A percentile compares a stretch with the other conserved stretches of the same genome.
phyloP scores from a whole-genome alignment of 1,284 basidiomycete species.

The Heterobasidion annosum region DNA sequence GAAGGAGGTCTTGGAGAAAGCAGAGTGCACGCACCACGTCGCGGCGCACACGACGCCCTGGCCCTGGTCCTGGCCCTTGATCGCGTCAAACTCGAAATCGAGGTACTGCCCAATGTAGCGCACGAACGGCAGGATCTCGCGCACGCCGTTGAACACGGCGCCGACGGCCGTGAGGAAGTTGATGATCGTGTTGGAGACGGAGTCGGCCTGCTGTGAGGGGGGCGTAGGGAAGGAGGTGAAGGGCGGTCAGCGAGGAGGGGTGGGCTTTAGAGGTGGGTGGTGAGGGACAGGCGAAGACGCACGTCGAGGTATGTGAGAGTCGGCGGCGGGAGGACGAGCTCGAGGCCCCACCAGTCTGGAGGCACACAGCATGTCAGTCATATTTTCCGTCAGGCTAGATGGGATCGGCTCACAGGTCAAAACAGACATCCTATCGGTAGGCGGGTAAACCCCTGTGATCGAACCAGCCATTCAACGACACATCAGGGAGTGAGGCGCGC shows the following conservation, averaged over 20 bases:
- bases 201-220: slow-evolving; percentile 14
- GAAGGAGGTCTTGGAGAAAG: not conserved
- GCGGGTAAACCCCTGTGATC: slow-evolving; percentile 49
- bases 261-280: not conserved
- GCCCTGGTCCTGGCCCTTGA: slow-evolving; percentile 56
- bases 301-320: slow-evolving; percentile 52
- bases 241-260: slow-evolving; percentile 30
- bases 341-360: slow-evolving; percentile 79
- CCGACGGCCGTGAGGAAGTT: slow-evolving; percentile 67
- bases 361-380: slow-evolving; percentile 1
- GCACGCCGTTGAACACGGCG: slow-evolving; percentile 57
- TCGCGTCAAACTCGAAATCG: slow-evolving; percentile 59
- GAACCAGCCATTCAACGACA: not conserved
- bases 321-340: slow-evolving; percentile 61
- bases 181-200: slow-evolving; percentile 51
- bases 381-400: not conserved
- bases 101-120: slow-evolving; percentile 71
- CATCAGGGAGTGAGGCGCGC: slow-evolving; percentile 21
- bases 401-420: slow-evolving; percentile 53
- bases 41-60: slow-evolving; percentile 76
- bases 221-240: slow-evolving; percentile 12
- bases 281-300: slow-evolving; percentile 15
- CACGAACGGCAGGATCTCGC: slow-evolving; percentile 71
- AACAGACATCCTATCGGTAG: slow-evolving; percentile 66
- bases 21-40: slow-evolving; percentile 50